Evolutionary conservation across 352 stramenopile genomes (phyloP).

Genomic region (Phytophthora cactorum): DNA sequence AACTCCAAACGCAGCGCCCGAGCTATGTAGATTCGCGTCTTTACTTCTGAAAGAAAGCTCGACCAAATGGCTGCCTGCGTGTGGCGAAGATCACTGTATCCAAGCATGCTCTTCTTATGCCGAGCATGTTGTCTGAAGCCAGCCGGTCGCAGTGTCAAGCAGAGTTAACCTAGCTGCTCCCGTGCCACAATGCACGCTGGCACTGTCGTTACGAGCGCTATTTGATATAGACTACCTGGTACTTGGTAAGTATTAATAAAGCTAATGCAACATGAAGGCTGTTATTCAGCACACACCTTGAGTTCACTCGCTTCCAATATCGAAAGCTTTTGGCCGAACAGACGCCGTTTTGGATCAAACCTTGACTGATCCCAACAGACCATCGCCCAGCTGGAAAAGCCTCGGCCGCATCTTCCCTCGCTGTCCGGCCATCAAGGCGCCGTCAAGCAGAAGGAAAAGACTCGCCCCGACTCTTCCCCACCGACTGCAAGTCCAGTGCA

Average conservation of each 20-base stretch:
- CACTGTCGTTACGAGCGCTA: too few species aligned
- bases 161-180: background rate
- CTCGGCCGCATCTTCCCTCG: conserved; percentile 31
- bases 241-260: background rate
- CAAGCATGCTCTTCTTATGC: conserved; percentile 3
- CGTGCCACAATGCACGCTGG: background rate
- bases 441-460: background rate
- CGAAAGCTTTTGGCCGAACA: conserved; percentile 4
- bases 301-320: conserved; percentile 26
- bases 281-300: background rate
- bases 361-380: conserved; percentile 29
- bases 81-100: conserved; percentile 1
- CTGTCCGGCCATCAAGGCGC: conserved; percentile 14
- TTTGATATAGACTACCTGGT: too few species aligned
- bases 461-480: conserved; percentile 17
- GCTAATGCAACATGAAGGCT: background rate
- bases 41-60: background rate
- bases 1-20: too few species aligned
- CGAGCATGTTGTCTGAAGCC: conserved; percentile 1
- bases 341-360: background rate
- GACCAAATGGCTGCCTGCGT: background rate
- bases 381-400: conserved; percentile 32
- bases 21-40: background rate
- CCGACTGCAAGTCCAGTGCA: conserved; percentile 21
- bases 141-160: background rate